A percentile compares a stretch with the other conserved stretches of the same genome.
phyloP scores from a whole-genome alignment of 1,284 basidiomycete species.

The Pyrrhoderma noxium region DNA sequence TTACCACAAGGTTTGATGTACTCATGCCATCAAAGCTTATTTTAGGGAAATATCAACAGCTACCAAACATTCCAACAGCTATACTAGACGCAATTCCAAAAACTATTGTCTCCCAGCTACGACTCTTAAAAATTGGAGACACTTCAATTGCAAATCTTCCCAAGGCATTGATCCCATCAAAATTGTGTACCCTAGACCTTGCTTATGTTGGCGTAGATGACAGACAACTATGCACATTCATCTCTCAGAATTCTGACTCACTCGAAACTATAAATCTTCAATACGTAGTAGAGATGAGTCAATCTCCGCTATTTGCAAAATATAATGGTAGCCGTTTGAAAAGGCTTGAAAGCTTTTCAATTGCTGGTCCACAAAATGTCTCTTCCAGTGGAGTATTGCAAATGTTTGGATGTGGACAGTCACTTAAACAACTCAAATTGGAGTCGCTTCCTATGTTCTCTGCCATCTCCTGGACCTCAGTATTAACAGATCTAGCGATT shows the following conservation, averaged over 20 bases:
- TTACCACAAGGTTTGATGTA: background rate
- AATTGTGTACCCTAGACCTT: constrained; percentile 4
- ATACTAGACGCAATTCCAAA: constrained; percentile 3
- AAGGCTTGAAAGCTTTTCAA: constrained; percentile 3
- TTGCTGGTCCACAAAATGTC: constrained; percentile 1
- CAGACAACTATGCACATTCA: constrained; percentile 1
- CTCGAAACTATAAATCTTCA: constrained; percentile 12
- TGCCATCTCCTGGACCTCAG: constrained; percentile 4
- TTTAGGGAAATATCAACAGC: constrained; percentile 13
- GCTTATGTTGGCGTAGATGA: constrained; percentile 6
- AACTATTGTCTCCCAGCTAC: background rate
- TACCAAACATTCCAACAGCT: constrained; percentile 3
- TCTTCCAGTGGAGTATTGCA: constrained; percentile 1
- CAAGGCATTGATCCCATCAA: no score
- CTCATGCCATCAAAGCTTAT: constrained; percentile 6
- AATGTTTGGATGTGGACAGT: constrained; percentile 3
- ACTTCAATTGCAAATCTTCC: no score
- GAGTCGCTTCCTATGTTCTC: constrained; percentile 12
- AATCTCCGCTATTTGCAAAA: constrained; percentile 4
- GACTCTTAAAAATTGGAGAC: constrained; percentile 2
- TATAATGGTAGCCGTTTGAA: constrained; percentile 4
- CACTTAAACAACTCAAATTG: constrained; percentile 7
- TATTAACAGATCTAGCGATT: background rate
- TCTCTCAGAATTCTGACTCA: constrained; percentile 5
- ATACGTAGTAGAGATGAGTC: constrained; percentile 10